Evolutionary conservation across 805 yeast genomes (phyloP).

Genomic region (Metschnikowia arizonensis): DNA sequence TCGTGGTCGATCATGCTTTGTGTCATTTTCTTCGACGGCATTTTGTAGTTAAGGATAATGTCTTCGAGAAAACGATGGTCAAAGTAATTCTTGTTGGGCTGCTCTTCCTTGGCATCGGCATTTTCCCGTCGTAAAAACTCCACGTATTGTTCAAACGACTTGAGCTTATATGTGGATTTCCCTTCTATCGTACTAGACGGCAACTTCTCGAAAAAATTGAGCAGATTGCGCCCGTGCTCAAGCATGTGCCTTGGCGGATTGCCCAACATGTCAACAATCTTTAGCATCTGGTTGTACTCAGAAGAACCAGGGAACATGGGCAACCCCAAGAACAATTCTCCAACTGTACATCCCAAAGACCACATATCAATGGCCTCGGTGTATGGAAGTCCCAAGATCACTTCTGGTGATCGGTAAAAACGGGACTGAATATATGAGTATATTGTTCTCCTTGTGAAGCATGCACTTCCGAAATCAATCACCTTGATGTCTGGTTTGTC

Average conservation of each 20-base stretch:
- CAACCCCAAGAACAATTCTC: constrained; percentile 84
- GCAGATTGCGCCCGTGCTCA: constrained; percentile 86
- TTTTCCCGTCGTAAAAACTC: constrained; percentile 26
- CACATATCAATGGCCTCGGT: constrained; percentile 94
- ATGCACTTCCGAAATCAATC: constrained; percentile 94
- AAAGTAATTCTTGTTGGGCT: constrained; percentile 83
- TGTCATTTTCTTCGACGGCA: constrained; percentile 57
- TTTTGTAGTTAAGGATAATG: constrained; percentile 70
- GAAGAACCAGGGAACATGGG: constrained; percentile 95
- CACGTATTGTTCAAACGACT: constrained; percentile 35
- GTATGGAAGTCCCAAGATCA: constrained; percentile 85
- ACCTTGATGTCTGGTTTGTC: constrained; percentile 85
- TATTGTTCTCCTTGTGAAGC: constrained; percentile 84
- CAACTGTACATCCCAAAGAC: constrained; percentile 92
- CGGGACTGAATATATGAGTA: constrained; percentile 91
- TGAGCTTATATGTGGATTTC: constrained; percentile 31
- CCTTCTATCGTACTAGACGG: constrained; percentile 21
- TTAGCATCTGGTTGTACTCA: constrained; percentile 82
- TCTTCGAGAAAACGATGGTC: constrained; percentile 60
- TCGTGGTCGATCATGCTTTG: constrained; percentile 60
- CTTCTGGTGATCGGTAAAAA: constrained; percentile 93
- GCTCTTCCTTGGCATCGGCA: constrained; percentile 47
- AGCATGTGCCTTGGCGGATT: constrained; percentile 94
- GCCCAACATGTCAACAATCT: constrained; percentile 80
- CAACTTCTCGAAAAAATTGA: constrained; percentile 56